Conservation (phyloP, 2,329 filamentous ascomycete genomes). For the Moelleriella libera region DNA sequence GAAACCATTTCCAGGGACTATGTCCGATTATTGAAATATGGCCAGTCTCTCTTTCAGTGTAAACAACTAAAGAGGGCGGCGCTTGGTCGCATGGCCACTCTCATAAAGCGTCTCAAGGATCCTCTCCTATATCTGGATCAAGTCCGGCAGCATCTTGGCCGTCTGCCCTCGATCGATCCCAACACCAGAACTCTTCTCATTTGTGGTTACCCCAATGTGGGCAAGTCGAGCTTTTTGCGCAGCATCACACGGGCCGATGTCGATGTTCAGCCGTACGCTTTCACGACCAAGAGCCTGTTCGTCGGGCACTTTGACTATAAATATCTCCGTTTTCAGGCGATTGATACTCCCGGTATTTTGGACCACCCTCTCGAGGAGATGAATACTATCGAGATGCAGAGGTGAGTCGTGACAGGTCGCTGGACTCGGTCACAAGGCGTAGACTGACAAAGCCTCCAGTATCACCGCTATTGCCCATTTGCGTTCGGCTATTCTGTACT, state of each 20-base stretch:
- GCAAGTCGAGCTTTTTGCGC: slow-evolving; percentile 91
- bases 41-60: slow-evolving; percentile 93
- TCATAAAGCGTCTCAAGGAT: slow-evolving; percentile 89
- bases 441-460: slow-evolving; percentile 17
- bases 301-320: slow-evolving; percentile 98
- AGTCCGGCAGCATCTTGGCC: slow-evolving; percentile 79
- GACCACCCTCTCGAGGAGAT: slow-evolving; percentile 97
- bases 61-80: slow-evolving; percentile 96
- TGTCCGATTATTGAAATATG: slow-evolving; percentile 83
- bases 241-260: slow-evolving; percentile 90
- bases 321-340: slow-evolving; percentile 48
- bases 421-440: neutral
- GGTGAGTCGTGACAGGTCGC: slow-evolving; percentile 6
- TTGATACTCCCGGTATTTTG: slow-evolving; percentile 96
- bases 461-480: slow-evolving; percentile 97
- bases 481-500: slow-evolving; percentile 88
- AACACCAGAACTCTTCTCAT: slow-evolving; percentile 94
- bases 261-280: slow-evolving; percentile 94
- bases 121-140: slow-evolving; percentile 92
- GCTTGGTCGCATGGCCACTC: slow-evolving; percentile 94
- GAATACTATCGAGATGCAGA: slow-evolving; percentile 99
- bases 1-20: slow-evolving; percentile 96
- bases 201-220: slow-evolving; percentile 94
- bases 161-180: slow-evolving; percentile 95
- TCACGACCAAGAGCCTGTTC: slow-evolving; percentile 95